A percentile compares a stretch with the other conserved stretches of the same genome.
Conservation (phyloP, 176 grass and related monocot genomes). For the Oryza glaberrima region DNA sequence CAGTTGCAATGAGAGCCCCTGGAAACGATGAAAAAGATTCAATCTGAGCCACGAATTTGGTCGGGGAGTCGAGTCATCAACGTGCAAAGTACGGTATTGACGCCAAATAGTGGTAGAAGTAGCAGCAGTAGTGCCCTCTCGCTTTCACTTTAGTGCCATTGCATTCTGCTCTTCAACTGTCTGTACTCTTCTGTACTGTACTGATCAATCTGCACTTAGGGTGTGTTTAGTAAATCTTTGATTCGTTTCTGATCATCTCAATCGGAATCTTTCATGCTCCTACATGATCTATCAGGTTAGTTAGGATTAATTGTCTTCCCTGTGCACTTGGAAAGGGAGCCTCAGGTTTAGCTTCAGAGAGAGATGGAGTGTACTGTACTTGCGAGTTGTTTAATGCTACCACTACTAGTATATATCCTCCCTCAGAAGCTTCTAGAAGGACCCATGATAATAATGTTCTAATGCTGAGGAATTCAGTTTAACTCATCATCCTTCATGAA, state of each 20-base stretch:
- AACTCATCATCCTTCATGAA: background rate
- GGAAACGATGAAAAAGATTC: constrained; percentile 8
- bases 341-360: constrained; percentile 9
- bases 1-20: background rate
- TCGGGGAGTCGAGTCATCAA: constrained; percentile 9
- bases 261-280: background rate
- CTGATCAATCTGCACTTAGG: background rate
- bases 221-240: background rate
- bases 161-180: background rate
- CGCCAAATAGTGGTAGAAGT: background rate
- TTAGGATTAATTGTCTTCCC: background rate
- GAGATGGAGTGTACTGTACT: background rate
- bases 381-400: no score
- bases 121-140: background rate
- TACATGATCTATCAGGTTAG: background rate
- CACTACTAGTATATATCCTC: background rate
- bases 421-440: background rate
- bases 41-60: constrained; percentile 22
- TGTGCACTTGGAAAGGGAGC: background rate
- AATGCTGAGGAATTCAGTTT: background rate
- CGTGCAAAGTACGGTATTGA: constrained; percentile 41
- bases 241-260: constrained; percentile 5
- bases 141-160: background rate
- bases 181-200: background rate
- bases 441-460: background rate